Evolutionary conservation across 805 yeast species (phyloP).

Genomic region (Yarrowia porcina): DNA sequence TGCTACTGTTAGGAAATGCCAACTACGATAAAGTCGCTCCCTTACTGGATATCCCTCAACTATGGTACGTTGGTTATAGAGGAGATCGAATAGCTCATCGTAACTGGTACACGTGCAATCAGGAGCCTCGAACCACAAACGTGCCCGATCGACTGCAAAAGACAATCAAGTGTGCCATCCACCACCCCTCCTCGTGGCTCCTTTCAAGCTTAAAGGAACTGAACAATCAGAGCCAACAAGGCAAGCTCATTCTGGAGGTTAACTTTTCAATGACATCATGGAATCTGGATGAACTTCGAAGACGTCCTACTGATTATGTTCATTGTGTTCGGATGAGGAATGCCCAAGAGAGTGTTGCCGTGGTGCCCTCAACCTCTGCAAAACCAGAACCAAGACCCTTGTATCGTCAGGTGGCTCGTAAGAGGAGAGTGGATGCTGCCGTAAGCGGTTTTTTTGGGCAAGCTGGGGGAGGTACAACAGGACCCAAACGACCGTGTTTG

Average conservation of each 20-base stretch:
- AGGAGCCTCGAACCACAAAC: background rate
- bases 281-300: background rate
- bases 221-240: background rate
- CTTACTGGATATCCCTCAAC: background rate
- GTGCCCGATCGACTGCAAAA: background rate
- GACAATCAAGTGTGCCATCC: background rate
- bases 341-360: background rate
- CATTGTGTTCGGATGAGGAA: conserved; percentile 8
- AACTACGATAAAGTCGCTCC: background rate
- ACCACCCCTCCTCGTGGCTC: conserved; percentile 14
- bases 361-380: background rate
- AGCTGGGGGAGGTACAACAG: too few relatives aligned
- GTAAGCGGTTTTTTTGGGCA: background rate
- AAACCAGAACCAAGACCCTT: background rate
- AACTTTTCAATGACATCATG: background rate
- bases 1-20: background rate
- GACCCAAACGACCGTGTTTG: background rate
- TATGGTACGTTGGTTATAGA: conserved; percentile 7
- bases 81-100: background rate
- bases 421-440: background rate
- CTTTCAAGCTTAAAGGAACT: conserved; percentile 6
- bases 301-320: background rate
- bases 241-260: conserved; percentile 6
- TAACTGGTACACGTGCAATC: background rate
- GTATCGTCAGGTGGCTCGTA: conserved; percentile 5